Evolutionary conservation across 108 stramenopile species (phyloP), one percentile per base, ranked within the genome.

Genomic region (Seminavis robusta): DNA sequence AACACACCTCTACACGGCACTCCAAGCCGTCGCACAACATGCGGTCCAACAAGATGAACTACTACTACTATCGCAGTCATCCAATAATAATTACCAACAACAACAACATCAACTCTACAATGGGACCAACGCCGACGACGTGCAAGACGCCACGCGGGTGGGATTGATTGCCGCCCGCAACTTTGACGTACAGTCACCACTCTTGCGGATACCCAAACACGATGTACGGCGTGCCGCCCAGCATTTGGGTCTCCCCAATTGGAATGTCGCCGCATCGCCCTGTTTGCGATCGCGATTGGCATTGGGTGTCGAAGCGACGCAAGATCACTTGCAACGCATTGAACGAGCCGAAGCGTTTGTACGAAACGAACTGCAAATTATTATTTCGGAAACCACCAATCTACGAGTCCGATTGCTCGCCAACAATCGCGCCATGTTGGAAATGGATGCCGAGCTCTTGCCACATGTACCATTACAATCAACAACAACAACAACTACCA

Each of bases 51-150:
- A 48, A 20, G 16, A 62, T 31, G 19, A 11, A 25, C 13, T 25
- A 49, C 26, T 9, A 51, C 49, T 1, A 11, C 28, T 20, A 47
- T 23, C 11, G 19, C 44, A 19, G 9, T 8, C 19, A 19, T 9
- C n/a, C 49, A 30, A 28, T 16, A 24, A 24, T 27, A 0, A 28
- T n/a, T 51, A 21, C 36, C 8, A 38, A 17, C 0, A 42, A 23
- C 42, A 25, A 40, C 50, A 39, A 9, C 38, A 58, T 5, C 65
- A 66, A 39, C 68, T 97, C n/a, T 97, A 90, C 86, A 95, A 97
- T 63, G 96, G 96, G 33, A 97, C 96, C 7, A 97, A 97, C 56
- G 81, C 80, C 39, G 93, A 95, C 48, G 96, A 97, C 54, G 47
- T 65, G 19, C 49, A 63, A 8, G 96, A 97, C 65, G 83, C 88